A percentile compares a stretch with the other conserved stretches of the same genome.
Conservation (phyloP, 1,139 yeast species). For the Wickerhamiella pararugosa region DNA sequence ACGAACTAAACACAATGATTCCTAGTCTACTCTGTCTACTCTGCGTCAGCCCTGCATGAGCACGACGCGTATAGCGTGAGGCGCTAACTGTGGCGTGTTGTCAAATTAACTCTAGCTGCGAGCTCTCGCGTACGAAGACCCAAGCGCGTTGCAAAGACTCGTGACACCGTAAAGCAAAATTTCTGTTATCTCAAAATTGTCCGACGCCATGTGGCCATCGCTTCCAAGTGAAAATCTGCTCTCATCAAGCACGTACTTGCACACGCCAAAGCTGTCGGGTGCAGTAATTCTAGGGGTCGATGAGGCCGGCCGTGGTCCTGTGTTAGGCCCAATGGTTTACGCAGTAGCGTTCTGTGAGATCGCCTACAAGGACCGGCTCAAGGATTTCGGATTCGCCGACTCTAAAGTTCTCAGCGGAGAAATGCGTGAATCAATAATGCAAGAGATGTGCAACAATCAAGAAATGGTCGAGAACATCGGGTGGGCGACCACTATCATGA, state of each 20-base stretch:
- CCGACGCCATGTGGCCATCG: too few species aligned
- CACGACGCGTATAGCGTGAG: too few species aligned
- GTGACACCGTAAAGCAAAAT: too few species aligned
- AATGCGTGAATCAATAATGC: slow-evolving; percentile 47
- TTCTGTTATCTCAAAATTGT: too few species aligned
- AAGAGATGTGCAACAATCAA: slow-evolving; percentile 31
- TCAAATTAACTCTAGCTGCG: too few species aligned
- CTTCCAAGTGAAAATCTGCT: slow-evolving; percentile 15
- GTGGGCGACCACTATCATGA: slow-evolving; percentile 74
- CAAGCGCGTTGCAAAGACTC: too few species aligned
- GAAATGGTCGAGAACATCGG: slow-evolving; percentile 52
- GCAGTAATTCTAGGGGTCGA: slow-evolving; percentile 70
- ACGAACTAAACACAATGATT: too few species aligned
- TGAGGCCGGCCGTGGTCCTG: slow-evolving; percentile 98
- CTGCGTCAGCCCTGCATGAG: too few species aligned
- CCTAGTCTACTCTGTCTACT: too few species aligned
- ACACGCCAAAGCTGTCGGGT: slow-evolving; percentile 10
- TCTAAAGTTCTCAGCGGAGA: slow-evolving; percentile 74
- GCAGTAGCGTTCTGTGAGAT: slow-evolving; percentile 67
- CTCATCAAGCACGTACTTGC: slow-evolving; percentile 24
- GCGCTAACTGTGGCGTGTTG: too few species aligned
- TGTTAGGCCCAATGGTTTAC: slow-evolving; percentile 90
- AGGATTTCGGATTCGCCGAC: slow-evolving; percentile 71
- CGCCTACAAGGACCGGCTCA: slow-evolving; percentile 39
- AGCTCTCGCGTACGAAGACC: too few species aligned